phyloP scores from a whole-genome alignment of 2,329 filamentous ascomycete genomes.

The Verticillium dahliae region DNA sequence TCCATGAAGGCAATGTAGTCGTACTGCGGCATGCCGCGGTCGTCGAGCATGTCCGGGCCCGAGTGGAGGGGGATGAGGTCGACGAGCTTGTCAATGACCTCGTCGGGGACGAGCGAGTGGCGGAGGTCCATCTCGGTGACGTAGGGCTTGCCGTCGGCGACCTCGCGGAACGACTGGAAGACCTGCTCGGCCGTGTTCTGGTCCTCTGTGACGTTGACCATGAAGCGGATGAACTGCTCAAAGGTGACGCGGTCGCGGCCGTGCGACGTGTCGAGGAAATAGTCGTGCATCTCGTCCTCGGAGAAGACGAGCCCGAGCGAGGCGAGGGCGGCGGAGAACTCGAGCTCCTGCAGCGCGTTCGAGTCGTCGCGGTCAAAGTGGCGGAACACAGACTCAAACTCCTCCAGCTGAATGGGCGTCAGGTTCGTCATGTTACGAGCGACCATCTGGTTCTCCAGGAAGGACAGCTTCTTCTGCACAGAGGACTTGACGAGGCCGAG shows the following conservation, averaged over 20 bases:
- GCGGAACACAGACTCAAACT: constrained; percentile 96
- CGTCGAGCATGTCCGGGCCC: constrained; percentile 80
- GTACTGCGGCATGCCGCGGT: constrained; percentile 78
- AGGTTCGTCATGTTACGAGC: constrained; percentile 98
- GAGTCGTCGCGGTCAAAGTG: constrained; percentile 93
- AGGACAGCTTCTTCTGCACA: constrained; percentile 92
- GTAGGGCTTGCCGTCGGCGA: constrained; percentile 97
- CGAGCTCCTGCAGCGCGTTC: constrained; percentile 85
- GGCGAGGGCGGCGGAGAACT: constrained; percentile 94
- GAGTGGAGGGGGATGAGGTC: constrained; percentile 79
- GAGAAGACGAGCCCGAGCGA: constrained; percentile 93
- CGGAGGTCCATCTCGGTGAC: constrained; percentile 96
- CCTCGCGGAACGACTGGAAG: constrained; percentile 94
- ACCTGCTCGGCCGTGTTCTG: constrained; percentile 98
- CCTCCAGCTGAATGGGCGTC: constrained; percentile 94
- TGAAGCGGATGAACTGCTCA: constrained; percentile 98
- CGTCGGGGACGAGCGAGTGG: constrained; percentile 91
- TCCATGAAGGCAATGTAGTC: constrained; percentile 99
- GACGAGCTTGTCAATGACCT: constrained; percentile 89
- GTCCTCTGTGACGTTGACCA: constrained; percentile 98
- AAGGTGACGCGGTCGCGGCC: constrained; percentile 81
- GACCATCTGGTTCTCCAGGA: constrained; percentile 97
- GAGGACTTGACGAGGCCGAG: constrained; percentile 84
- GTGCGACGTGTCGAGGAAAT: constrained; percentile 80
- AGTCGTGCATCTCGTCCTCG: constrained; percentile 96